These are phyloP conservation scores for Coemansia reversa DNA, from an alignment of 192 early-diverging fungal genomes.

Conservation along the genomic window DNA sequence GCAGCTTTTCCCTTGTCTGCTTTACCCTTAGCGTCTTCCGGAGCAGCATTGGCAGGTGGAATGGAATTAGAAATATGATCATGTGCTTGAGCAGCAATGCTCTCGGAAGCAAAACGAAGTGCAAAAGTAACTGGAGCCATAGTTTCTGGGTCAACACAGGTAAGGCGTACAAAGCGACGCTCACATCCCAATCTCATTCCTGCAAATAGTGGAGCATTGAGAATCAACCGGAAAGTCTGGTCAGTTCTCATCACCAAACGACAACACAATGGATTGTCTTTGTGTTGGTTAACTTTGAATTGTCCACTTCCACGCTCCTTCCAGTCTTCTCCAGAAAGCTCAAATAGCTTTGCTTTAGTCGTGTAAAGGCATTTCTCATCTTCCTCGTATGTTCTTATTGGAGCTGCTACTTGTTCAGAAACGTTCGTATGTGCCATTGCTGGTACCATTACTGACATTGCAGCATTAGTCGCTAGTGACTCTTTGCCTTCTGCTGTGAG, in stretches of 20 bases:
- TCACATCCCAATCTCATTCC: constrained; percentile 35
- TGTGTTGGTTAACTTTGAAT: constrained; percentile 45
- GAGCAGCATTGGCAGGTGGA: neutral
- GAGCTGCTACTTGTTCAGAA: constrained; percentile 5
- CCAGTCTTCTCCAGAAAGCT: constrained; percentile 35
- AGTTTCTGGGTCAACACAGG: constrained; percentile 24
- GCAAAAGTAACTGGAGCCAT: constrained; percentile 29
- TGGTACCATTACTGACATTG: constrained; percentile 18
- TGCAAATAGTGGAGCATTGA: constrained; percentile 43
- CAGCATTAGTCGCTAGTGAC: constrained; percentile 29
- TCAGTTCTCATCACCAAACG: constrained; percentile 55
- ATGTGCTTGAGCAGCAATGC: constrained; percentile 19
- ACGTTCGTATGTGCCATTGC: constrained; percentile 25
- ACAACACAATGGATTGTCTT: constrained; percentile 9
- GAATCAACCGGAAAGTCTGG: constrained; percentile 45
- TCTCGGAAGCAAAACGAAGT: constrained; percentile 35
- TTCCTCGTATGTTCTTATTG: constrained; percentile 49
- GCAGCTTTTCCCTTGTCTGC: constrained; percentile 7
- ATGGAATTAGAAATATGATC: constrained; percentile 12
- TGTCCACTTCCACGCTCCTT: constrained; percentile 52
- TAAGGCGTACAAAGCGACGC: constrained; percentile 42
- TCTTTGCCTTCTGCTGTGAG: constrained; percentile 36
- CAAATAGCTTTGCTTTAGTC: constrained; percentile 52
- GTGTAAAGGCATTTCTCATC: constrained; percentile 47
- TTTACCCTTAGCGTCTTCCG: constrained; percentile 3